Percentiles rank a stretch among this genome's conserved stretches.
These are phyloP conservation scores for Oenanthe javanica DNA, from an alignment of 140 eudicot genomes.

Conservation along the genomic window DNA sequence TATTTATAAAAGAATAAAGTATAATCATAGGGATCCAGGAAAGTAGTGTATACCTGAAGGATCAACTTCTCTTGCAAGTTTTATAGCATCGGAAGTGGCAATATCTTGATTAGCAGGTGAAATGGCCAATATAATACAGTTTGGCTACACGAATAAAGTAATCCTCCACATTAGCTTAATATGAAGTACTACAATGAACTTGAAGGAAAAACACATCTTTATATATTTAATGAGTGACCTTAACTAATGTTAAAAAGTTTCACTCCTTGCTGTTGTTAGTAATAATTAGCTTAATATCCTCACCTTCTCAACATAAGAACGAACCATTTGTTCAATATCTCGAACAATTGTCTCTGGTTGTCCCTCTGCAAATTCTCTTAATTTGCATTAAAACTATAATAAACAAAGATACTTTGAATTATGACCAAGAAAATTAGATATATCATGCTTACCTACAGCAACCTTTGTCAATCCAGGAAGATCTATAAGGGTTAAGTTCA, in stretches of 20 bases:
- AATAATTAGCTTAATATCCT: slow-evolving; percentile 4
- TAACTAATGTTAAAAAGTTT: neutral
- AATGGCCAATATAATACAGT: slow-evolving; percentile 94
- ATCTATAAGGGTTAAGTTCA: slow-evolving; percentile 93
- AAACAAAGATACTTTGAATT: neutral
- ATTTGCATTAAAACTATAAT: slow-evolving; percentile 13
- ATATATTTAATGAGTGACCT: neutral
- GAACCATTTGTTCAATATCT: slow-evolving; percentile 97
- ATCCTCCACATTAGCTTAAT: slow-evolving; percentile 4
- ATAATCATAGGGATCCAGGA: neutral
- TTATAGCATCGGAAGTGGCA: slow-evolving; percentile 99
- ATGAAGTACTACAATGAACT: neutral
- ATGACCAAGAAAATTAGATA: slow-evolving; percentile 9
- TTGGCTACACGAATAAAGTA: slow-evolving; percentile 52
- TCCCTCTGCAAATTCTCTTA: slow-evolving; percentile 68
- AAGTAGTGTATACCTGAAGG: slow-evolving; percentile 56
- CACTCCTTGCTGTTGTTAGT: slow-evolving; percentile 9
- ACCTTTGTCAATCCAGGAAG: slow-evolving; percentile 99
- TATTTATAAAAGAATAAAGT: neutral
- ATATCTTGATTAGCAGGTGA: slow-evolving; percentile 99
- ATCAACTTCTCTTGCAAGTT: slow-evolving; percentile 97
- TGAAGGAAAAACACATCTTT: neutral
- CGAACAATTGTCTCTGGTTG: slow-evolving; percentile 83
- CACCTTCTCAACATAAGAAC: slow-evolving; percentile 94
- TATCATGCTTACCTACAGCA: slow-evolving; percentile 84